A percentile compares a stretch with the other conserved stretches of the same genome.
These are phyloP conservation scores for Ganoderma multipileum DNA, from an alignment of 1,284 basidiomycete species.

Conservation along the genomic window DNA sequence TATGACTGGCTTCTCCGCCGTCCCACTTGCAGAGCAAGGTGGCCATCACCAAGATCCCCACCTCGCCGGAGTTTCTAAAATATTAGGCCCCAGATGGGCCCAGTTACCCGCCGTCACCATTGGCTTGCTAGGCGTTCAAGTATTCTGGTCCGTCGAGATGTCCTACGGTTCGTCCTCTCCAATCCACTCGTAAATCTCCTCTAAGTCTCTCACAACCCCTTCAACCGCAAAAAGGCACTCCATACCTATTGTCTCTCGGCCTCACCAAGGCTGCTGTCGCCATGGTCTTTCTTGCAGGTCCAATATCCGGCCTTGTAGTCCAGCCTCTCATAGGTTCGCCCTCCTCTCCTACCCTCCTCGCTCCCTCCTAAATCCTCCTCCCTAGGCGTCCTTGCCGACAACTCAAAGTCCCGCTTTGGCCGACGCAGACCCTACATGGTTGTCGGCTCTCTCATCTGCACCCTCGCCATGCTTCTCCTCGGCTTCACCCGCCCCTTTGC, in stretches of 20 bases:
- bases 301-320: conserved; percentile 89
- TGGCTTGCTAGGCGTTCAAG: conserved; percentile 82
- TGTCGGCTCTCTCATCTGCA: conserved; percentile 70
- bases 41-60: conserved; percentile 44
- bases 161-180: conserved; percentile 70
- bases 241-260: conserved; percentile 91
- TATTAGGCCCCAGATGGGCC: conserved; percentile 66
- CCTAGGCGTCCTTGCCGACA: conserved; percentile 83
- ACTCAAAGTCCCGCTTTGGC: conserved; percentile 85
- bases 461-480: conserved; percentile 80
- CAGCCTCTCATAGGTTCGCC: conserved; percentile 84
- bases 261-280: conserved; percentile 89
- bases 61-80: conserved; percentile 60
- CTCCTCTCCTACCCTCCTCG: not conserved
- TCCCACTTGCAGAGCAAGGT: conserved; percentile 48
- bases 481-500: conserved; percentile 86
- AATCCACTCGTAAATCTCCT: not conserved
- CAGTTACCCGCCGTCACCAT: conserved; percentile 78
- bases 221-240: conserved; percentile 65
- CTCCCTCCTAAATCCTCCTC: not conserved
- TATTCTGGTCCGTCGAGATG: conserved; percentile 94
- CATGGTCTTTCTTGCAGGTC: conserved; percentile 93
- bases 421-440: conserved; percentile 89
- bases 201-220: not conserved
- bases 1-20: conserved; percentile 56